Conservation (phyloP, 306 rosid species). For the Trichosanthes cucumerina region DNA sequence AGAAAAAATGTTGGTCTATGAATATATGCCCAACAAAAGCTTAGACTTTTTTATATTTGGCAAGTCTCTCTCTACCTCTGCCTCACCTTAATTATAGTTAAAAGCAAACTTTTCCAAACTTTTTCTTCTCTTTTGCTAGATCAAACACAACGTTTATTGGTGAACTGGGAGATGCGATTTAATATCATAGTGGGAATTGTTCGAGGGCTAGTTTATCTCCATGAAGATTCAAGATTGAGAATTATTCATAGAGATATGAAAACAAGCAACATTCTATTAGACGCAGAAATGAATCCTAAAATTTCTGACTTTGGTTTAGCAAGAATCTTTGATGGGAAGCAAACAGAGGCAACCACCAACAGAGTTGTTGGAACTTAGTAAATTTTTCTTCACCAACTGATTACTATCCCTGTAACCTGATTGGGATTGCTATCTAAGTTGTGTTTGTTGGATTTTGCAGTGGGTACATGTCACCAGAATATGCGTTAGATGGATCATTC, state of each 20-base stretch:
- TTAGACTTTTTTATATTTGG: constrained; percentile 42
- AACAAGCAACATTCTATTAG: constrained; percentile 16
- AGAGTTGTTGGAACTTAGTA: constrained; percentile 23
- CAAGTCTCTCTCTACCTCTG: neutral
- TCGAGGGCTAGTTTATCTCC: constrained; percentile 18
- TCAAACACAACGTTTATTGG: neutral
- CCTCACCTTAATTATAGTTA: neutral
- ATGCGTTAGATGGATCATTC: constrained; percentile 6
- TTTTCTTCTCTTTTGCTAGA: constrained; percentile 5
- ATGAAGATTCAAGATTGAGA: constrained; percentile 17
- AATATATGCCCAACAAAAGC: constrained; percentile 41
- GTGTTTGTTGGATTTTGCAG: neutral
- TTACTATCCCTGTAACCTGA: neutral
- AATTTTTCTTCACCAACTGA: neutral
- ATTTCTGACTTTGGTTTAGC: constrained; percentile 18
- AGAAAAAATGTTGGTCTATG: constrained; percentile 41
- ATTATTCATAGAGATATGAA: constrained; percentile 17
- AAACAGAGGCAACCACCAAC: constrained; percentile 7
- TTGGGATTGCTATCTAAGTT: no score
- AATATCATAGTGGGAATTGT: constrained; percentile 27
- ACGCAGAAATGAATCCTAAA: constrained; percentile 15
- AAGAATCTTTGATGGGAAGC: constrained; percentile 9
- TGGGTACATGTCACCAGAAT: constrained; percentile 18
- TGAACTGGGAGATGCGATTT: constrained; percentile 31
- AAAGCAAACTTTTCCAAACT: no score